These are phyloP conservation scores for Pseudogymnoascus sp. DNA, from an alignment of 2,329 filamentous ascomycete genomes.

Conservation along the genomic window DNA sequence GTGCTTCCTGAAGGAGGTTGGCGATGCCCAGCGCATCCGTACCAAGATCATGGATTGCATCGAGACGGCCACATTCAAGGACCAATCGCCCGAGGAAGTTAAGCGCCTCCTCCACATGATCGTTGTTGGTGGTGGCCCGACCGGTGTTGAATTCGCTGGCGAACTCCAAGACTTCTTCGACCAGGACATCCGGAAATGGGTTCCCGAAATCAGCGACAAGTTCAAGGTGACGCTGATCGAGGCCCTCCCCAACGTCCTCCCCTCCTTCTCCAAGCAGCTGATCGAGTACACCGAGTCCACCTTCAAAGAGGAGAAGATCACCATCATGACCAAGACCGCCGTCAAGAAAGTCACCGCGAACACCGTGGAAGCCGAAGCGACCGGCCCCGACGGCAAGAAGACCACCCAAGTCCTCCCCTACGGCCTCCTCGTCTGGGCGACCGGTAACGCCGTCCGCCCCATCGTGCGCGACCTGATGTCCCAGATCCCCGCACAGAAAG, in stretches of 20 bases:
- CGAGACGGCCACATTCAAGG: constrained; percentile 97
- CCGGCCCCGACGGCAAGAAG: constrained; percentile 78
- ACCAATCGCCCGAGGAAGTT: constrained; percentile 78
- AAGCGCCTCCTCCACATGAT: constrained; percentile 98
- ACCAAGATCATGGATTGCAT: constrained; percentile 99
- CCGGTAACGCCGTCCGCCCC: constrained; percentile 86
- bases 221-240: constrained; percentile 98
- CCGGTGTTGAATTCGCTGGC: constrained; percentile 95
- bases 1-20: constrained; percentile 98
- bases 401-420: constrained; percentile 77
- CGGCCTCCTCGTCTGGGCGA: constrained; percentile 95
- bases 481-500: constrained; percentile 89
- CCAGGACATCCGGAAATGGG: constrained; percentile 94
- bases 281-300: constrained; percentile 99
- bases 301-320: constrained; percentile 97
- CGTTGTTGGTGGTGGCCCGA: constrained; percentile 85
- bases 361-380: constrained; percentile 83
- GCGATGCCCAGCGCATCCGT: constrained; percentile 89
- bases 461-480: constrained; percentile 86
- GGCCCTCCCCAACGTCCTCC: constrained; percentile 90
- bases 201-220: constrained; percentile 88
- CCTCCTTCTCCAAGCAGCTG: constrained; percentile 97
- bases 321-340: constrained; percentile 97
- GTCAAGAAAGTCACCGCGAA: constrained; percentile 95
- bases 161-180: constrained; percentile 99